phyloP scores from a whole-genome alignment of 2,329 filamentous ascomycete genomes.

The Cyphellophora attinorum region DNA sequence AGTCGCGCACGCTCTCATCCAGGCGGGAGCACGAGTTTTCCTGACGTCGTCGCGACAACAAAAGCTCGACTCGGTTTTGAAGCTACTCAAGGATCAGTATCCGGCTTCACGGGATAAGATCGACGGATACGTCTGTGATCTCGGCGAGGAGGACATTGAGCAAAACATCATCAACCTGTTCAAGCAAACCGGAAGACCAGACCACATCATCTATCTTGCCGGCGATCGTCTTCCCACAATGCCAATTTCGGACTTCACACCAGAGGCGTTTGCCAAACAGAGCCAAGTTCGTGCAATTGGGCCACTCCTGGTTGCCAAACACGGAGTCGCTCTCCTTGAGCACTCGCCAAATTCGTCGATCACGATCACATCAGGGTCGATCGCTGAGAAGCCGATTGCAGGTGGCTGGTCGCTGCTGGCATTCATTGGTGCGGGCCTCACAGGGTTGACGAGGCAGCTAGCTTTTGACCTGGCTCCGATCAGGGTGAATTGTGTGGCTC shows the following conservation, averaged over 20 bases:
- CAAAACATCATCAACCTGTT: constrained; percentile 39
- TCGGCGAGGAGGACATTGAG: constrained; percentile 39
- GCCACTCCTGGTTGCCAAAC: constrained; percentile 44
- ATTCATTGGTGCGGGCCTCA: constrained; percentile 40
- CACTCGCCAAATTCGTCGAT: constrained; percentile 36
- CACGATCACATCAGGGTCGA: constrained; percentile 47
- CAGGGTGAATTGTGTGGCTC: constrained; percentile 52
- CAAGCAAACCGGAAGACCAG: constrained; percentile 23
- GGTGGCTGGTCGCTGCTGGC: constrained; percentile 41
- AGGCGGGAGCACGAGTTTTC: constrained; percentile 46
- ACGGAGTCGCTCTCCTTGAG: constrained; percentile 32
- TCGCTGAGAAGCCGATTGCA: constrained; percentile 41
- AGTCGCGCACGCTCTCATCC: constrained; percentile 49
- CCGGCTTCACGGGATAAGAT: constrained; percentile 30
- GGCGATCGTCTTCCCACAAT: constrained; percentile 36
- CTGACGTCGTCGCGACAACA: constrained; percentile 49
- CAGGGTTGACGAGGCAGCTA: constrained; percentile 45
- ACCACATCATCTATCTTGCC: constrained; percentile 51
- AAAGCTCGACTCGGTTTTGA: constrained; percentile 40
- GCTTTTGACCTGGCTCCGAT: constrained; percentile 56
- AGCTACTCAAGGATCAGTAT: constrained; percentile 33
- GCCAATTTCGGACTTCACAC: constrained; percentile 31
- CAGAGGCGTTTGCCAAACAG: constrained; percentile 31
- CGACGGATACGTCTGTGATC: constrained; percentile 37
- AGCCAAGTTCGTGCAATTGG: constrained; percentile 43